phyloP scores from a whole-genome alignment of 306 rosid species.

The Mimosa pudica region DNA sequence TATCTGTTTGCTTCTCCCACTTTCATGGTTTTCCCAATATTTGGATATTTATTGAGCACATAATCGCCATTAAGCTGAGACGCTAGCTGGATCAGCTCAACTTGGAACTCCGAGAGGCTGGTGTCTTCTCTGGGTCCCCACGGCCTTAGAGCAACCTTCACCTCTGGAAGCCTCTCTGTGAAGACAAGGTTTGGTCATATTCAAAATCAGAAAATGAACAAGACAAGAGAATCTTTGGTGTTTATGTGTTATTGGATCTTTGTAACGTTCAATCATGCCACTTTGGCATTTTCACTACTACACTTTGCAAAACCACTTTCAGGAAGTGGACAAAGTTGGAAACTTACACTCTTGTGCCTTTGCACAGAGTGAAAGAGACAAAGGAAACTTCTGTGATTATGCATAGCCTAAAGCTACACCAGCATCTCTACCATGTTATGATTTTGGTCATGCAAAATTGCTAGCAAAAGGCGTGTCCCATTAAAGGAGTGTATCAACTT shows the following conservation, averaged over 20 bases:
- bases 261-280: neutral
- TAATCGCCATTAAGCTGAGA: constrained; percentile 94
- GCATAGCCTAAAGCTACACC: constrained; percentile 3
- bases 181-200: constrained; percentile 12
- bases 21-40: constrained; percentile 73
- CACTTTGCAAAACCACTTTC: neutral
- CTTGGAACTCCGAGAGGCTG: constrained; percentile 83
- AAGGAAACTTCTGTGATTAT: constrained; percentile 42
- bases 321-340: constrained; percentile 13
- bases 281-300: constrained; percentile 13
- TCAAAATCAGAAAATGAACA: constrained; percentile 4
- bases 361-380: neutral
- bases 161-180: constrained; percentile 80
- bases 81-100: constrained; percentile 89
- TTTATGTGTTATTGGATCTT: constrained; percentile 3
- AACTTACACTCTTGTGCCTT: neutral
- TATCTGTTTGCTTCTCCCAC: constrained; percentile 82
- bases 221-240: neutral
- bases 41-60: constrained; percentile 71
- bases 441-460: constrained; percentile 8
- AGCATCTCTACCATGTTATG: neutral
- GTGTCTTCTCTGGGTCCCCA: constrained; percentile 72
- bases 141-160: constrained; percentile 60
- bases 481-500: too few species aligned
- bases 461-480: neutral